Evolutionary conservation across 768 basidiomycete genomes (phyloP).

Genomic region (Lepiota venenata): DNA sequence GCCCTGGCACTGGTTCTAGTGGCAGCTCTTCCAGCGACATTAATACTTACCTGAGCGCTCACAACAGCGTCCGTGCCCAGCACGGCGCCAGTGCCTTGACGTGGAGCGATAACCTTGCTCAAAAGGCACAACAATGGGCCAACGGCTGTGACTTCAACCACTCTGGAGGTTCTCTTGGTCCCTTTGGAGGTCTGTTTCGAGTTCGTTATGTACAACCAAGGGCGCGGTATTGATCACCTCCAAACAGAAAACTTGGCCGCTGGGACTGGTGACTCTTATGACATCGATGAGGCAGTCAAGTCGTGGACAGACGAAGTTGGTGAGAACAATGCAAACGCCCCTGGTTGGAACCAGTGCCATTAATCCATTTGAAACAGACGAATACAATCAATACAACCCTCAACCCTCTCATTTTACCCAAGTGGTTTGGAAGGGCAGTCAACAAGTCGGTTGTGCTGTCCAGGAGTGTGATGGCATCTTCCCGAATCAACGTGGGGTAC

Average conservation of each 20-base stretch:
- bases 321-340: conserved; percentile 29
- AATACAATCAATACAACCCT: conserved; percentile 58
- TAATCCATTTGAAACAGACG: conserved; percentile 29
- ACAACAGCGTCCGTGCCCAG: conserved; percentile 59
- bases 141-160: conserved; percentile 66
- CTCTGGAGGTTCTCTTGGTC: conserved; percentile 61
- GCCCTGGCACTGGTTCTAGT: conserved; percentile 13
- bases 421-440: conserved; percentile 70
- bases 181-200: conserved; percentile 50
- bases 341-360: not conserved
- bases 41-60: conserved; percentile 49
- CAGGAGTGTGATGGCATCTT: conserved; percentile 59
- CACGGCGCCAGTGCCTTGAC: conserved; percentile 63
- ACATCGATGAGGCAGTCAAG: conserved; percentile 46
- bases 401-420: conserved; percentile 69
- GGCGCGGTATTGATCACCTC: not conserved
- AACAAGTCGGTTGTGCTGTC: conserved; percentile 62
- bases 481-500: conserved; percentile 47
- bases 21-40: conserved; percentile 41
- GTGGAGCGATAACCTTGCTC: conserved; percentile 60
- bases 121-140: conserved; percentile 70
- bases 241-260: conserved; percentile 68
- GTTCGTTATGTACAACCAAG: not conserved
- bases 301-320: conserved; percentile 68
- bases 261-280: conserved; percentile 54